These are phyloP conservation scores for Steccherinum ochraceum DNA, from an alignment of 768 basidiomycete genomes.

Conservation along the genomic window DNA sequence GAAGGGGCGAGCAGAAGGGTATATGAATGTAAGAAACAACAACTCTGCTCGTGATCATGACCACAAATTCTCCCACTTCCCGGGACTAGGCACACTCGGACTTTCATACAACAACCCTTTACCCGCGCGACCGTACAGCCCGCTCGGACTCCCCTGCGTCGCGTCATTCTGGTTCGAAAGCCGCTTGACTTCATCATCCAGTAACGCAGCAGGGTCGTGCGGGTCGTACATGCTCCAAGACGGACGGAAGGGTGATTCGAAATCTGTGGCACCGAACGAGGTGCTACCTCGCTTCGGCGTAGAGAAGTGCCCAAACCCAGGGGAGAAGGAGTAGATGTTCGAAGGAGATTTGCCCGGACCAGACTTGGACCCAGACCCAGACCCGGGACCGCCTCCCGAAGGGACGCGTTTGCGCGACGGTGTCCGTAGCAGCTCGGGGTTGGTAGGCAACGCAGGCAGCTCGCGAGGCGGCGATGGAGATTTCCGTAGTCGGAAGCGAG, in stretches of 20 bases:
- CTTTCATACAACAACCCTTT: constrained; percentile 59
- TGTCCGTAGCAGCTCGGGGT: constrained; percentile 30
- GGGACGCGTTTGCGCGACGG: constrained; percentile 38
- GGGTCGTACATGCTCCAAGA: constrained; percentile 58
- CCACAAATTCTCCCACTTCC: constrained; percentile 34
- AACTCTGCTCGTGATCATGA: too few relatives aligned
- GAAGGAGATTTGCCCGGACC: background rate
- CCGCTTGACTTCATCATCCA: constrained; percentile 69
- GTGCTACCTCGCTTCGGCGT: too few relatives aligned
- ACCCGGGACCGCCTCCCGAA: constrained; percentile 9
- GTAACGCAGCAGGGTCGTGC: constrained; percentile 57
- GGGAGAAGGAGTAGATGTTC: constrained; percentile 13
- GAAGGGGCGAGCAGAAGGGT: too few relatives aligned
- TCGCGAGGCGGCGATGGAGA: background rate
- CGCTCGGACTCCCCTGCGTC: constrained; percentile 42
- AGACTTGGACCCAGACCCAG: background rate
- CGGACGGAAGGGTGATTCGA: constrained; percentile 21
- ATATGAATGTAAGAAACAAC: too few relatives aligned
- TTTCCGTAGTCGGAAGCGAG: background rate
- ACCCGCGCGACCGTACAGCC: constrained; percentile 53
- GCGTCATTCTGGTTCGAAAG: constrained; percentile 24
- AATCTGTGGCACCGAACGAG: too few relatives aligned
- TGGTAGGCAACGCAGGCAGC: constrained; percentile 5
- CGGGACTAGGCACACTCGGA: constrained; percentile 54
- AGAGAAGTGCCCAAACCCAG: constrained; percentile 26